Evolutionary conservation across 768 basidiomycete genomes (phyloP), one percentile per base, ranked within the genome.

Genomic region (Pleurotus salmoneostramineus): DNA sequence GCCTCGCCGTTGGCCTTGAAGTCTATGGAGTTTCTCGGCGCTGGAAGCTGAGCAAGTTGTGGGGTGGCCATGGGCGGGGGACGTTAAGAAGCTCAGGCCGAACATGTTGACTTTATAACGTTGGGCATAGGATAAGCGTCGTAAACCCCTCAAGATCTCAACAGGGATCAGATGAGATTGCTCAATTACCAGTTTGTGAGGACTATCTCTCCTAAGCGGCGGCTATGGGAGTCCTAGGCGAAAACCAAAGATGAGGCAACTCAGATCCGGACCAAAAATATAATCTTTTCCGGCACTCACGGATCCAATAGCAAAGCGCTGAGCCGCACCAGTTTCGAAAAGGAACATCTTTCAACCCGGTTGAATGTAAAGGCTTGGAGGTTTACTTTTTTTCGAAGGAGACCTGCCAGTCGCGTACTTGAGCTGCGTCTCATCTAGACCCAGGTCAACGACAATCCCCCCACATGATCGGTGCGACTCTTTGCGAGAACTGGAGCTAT

Each of bases 1-100:
- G 75, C 63, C 5, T 69, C 70, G n/a, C 77, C 74, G 40, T 75
- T 74, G 58, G 76, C 74, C 52, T 68, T 71, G 62, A 66, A 61
- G 50, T 71, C 68, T 34, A 58, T 56, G n/a, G 56, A 58, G 59
- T 27, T 48, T 42, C 40, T 44, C 27, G 58, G 11, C 35, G n/a
- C 27, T 17, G 56, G 60, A 48, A 45, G 36, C 42, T 40, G 17
- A 27, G 32, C 32, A 33, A 55, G 44, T 14, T 59, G 51, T 8
- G 58, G 58, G 55, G 58, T 44, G 51, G 51, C 51, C 58, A 59
- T 59, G 11, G 54, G 50, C 45, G 42, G 56, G 44, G 46, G n/a
- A n/a, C 50, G 52, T 57, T 33, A 50, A 48, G 43, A 35, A 48
- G 46, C 11, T 60, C 52, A 32, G 36, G 37, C 40, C n/a, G n/a